Conservation (phyloP, 2,329 filamentous ascomycete species). For the Apiospora kogelbergensis region DNA sequence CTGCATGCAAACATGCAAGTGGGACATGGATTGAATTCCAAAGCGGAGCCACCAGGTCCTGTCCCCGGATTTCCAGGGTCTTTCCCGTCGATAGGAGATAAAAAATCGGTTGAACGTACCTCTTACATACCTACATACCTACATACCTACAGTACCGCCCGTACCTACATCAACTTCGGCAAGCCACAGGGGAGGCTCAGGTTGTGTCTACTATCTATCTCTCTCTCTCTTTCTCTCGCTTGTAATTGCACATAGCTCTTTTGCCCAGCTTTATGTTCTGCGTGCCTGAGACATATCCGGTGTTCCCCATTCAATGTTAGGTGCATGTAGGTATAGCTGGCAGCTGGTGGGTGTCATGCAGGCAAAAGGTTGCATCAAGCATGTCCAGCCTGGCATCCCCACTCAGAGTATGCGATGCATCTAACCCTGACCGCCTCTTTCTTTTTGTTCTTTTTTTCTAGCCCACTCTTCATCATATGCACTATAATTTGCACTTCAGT, state of each 20-base stretch:
- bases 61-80: neutral
- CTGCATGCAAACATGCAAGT: neutral
- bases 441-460: neutral
- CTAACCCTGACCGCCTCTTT: neutral
- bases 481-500: neutral
- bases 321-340: neutral
- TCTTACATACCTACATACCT: neutral
- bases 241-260: neutral
- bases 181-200: neutral
- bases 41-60: constrained; percentile 1
- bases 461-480: neutral
- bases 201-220: neutral
- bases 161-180: neutral
- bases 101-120: neutral
- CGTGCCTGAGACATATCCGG: neutral
- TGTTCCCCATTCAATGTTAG: neutral
- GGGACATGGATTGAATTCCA: neutral
- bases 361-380: neutral
- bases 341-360: neutral
- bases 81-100: neutral
- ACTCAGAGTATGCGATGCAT: neutral
- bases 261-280: neutral
- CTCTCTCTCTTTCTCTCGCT: neutral
- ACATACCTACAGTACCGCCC: neutral
- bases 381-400: constrained; percentile 1